Base-by-base conservation (phyloP, 768 basidiomycete genomes). In the Lactarius sp. region DNA sequence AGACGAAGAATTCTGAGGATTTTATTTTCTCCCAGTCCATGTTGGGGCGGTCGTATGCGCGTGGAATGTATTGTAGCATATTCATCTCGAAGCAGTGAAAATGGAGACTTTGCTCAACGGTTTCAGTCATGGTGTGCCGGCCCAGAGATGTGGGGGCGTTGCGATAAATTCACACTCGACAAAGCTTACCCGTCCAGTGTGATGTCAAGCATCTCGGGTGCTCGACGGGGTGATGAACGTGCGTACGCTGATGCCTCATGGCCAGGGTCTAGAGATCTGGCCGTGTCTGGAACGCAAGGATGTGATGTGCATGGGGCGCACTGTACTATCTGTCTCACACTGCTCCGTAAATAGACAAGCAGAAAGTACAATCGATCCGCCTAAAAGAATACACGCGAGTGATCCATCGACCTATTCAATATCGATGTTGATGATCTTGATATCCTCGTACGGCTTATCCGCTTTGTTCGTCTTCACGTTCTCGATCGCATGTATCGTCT, bases 381-480 rank as follows among this genome's bases (percentile, higher is more conserved):
- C 58, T n/a, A 41, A 13, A 51, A 36, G 39, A 52, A 6, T 18
- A 51, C 41, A 56, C 14, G 42, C 10, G 14, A 37, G 9, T 60
- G 51, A 47, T 47, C 31, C 44, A 22, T 39, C 13, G 22, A 20
- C 52, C 52, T 81, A 89, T 62, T 90, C 86, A 65, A 91, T 81
- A 71, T 85, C 85, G 46, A 92, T 77, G 67, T 90, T 93, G 71
- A 87, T 76, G 65, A 94, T 94, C 74, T 92, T 93, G 76, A 98
- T 92, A 71, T 96, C 94, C 70, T 96, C 94, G 68, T 85, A 92
- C 14, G 94, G 92, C 73, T 93, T 94, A 71, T 95, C 94, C 56
- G 80, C 71, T 74, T 92, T 92, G 77, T 86, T 87, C 13, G 84
- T 84, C 74, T 91, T 91, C 60, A 89, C 90, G 69, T 92, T 94